phyloP scores from a whole-genome alignment of 306 rosid species.

The Adenanthera pavonina region DNA sequence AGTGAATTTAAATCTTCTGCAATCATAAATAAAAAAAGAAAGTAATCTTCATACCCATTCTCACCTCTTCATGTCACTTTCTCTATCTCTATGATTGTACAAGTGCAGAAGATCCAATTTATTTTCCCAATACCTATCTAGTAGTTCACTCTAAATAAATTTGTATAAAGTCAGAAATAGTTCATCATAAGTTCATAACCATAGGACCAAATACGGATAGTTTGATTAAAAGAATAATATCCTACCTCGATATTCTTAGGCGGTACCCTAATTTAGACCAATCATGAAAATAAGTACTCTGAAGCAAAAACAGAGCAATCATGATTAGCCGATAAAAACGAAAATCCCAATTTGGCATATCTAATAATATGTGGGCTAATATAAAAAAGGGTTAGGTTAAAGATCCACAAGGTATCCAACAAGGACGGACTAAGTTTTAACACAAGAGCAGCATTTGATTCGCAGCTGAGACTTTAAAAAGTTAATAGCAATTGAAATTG shows the following conservation, averaged over 20 bases:
- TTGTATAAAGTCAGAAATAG: background rate
- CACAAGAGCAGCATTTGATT: conserved; percentile 47
- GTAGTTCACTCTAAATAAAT: background rate
- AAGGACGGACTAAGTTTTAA: conserved; percentile 10
- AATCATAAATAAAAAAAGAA: background rate
- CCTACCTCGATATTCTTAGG: background rate
- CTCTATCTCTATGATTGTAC: background rate
- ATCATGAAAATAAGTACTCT: background rate
- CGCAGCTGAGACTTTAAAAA: conserved; percentile 24
- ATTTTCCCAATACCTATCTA: background rate
- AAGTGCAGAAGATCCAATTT: background rate
- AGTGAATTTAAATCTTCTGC: background rate
- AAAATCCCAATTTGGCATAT: conserved; percentile 1
- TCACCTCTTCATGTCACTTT: background rate
- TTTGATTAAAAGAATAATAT: background rate
- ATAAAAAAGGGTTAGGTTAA: conserved; percentile 11
- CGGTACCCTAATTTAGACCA: background rate
- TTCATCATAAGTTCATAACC: background rate
- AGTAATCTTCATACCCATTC: background rate
- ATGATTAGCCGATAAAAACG: background rate
- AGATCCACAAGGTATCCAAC: conserved; percentile 8
- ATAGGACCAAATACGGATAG: background rate
- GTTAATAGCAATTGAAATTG: conserved; percentile 16
- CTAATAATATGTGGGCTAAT: background rate
- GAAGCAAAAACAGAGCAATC: background rate